phyloP scores from a whole-genome alignment of 163 green algal species.

The Chlorella variabilis region DNA sequence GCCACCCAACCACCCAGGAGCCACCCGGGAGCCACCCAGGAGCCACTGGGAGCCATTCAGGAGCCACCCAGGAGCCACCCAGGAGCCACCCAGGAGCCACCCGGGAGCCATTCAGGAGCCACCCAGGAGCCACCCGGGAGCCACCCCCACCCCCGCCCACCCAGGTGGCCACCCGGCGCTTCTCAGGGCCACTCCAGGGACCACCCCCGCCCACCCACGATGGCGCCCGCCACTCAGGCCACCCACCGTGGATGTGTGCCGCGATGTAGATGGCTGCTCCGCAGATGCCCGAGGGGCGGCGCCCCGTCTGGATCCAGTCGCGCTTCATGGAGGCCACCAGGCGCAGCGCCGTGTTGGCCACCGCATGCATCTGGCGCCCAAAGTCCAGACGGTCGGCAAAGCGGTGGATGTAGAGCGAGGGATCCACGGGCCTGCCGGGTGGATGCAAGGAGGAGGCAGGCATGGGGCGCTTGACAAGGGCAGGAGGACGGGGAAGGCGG shows the following conservation, averaged over 20 bases:
- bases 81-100: neutral
- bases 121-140: too few species aligned
- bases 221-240: too few species aligned
- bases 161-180: too few species aligned
- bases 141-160: too few species aligned
- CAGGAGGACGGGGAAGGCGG: neutral
- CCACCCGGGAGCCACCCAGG: too few species aligned
- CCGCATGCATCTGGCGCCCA: slow-evolving; percentile 36
- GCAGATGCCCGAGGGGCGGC: slow-evolving; percentile 91
- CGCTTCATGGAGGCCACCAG: slow-evolving; percentile 97
- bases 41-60: too few species aligned
- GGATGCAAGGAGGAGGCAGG: neutral
- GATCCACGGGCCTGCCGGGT: slow-evolving; percentile 93
- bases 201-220: too few species aligned
- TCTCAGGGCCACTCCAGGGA: too few species aligned
- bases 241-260: slow-evolving; percentile 85
- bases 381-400: slow-evolving; percentile 84
- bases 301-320: slow-evolving; percentile 98
- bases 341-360: slow-evolving; percentile 79
- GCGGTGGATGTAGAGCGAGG: slow-evolving; percentile 94
- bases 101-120: too few species aligned
- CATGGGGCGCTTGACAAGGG: neutral
- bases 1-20: too few species aligned
- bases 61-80: too few species aligned
- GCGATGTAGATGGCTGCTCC: slow-evolving; percentile 96